These are phyloP conservation scores for Geranomyces michiganensis DNA, from an alignment of 192 early-diverging fungal genomes.

Conservation along the genomic window DNA sequence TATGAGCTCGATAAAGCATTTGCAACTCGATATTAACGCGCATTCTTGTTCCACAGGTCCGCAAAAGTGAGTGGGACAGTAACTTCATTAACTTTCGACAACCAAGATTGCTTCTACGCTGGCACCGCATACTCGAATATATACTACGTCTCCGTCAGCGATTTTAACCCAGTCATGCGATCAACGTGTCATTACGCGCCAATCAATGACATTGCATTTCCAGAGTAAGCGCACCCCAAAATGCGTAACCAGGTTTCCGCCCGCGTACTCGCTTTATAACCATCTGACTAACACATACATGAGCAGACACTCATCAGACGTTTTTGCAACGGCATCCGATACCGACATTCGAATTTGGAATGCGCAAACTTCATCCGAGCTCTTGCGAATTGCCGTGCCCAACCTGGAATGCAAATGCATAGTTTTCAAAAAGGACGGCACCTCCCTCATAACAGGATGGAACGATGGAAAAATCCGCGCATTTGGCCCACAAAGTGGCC, in stretches of 20 bases:
- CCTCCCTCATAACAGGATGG: slow-evolving; percentile 56
- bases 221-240: slow-evolving; percentile 47
- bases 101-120: slow-evolving; percentile 42
- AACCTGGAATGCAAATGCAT: slow-evolving; percentile 66
- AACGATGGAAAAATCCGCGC: slow-evolving; percentile 66
- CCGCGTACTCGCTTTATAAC: not conserved
- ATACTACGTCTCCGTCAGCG: slow-evolving; percentile 45
- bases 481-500: slow-evolving; percentile 62
- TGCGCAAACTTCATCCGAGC: slow-evolving; percentile 49
- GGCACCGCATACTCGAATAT: slow-evolving; percentile 60
- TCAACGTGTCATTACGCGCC: slow-evolving; percentile 57
- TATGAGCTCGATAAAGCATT: too few relatives aligned
- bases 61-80: slow-evolving; percentile 62
- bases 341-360: slow-evolving; percentile 64
- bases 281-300: not conserved
- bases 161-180: slow-evolving; percentile 45
- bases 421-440: slow-evolving; percentile 61
- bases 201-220: slow-evolving; percentile 60
- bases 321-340: slow-evolving; percentile 63
- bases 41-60: slow-evolving; percentile 31
- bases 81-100: slow-evolving; percentile 57
- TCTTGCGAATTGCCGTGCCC: slow-evolving; percentile 57
- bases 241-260: not conserved
- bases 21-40: not conserved
- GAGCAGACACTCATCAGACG: slow-evolving; percentile 53